Percentiles rank a stretch among this genome's conserved stretches.
phyloP scores from a whole-genome alignment of 768 basidiomycete genomes.

The Tephrocybe sp. region DNA sequence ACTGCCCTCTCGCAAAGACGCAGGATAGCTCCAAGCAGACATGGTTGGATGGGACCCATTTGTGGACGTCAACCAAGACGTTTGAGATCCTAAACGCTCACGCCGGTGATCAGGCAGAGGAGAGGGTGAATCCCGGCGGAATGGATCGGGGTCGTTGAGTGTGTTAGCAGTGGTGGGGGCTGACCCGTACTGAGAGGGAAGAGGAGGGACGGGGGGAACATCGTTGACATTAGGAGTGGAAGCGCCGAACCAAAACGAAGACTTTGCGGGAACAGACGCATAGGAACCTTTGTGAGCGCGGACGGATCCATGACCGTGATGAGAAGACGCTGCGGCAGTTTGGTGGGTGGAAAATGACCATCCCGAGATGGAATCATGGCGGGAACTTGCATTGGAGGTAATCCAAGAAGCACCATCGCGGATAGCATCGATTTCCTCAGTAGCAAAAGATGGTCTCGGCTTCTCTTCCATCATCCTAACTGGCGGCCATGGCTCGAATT shows the following conservation, averaged over 20 bases:
- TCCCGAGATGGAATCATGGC: slow-evolving; percentile 58
- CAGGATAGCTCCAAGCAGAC: slow-evolving; percentile 71
- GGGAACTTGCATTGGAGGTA: slow-evolving; percentile 62
- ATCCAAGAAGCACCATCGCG: slow-evolving; percentile 83
- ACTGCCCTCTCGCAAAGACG: slow-evolving; percentile 37
- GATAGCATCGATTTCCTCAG: slow-evolving; percentile 71
- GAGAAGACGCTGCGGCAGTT: slow-evolving; percentile 37
- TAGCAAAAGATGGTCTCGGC: slow-evolving; percentile 62
- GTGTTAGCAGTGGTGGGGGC: slow-evolving; percentile 39
- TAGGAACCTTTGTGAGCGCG: slow-evolving; percentile 37
- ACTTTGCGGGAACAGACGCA: slow-evolving; percentile 51
- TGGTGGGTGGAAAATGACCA: slow-evolving; percentile 77
- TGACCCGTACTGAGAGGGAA: slow-evolving; percentile 59
- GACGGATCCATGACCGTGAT: slow-evolving; percentile 31
- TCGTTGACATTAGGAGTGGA: slow-evolving; percentile 42
- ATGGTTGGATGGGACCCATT: slow-evolving; percentile 56
- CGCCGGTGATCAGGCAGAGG: slow-evolving; percentile 39
- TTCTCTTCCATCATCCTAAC: slow-evolving; percentile 50
- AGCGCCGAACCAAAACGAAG: slow-evolving; percentile 63
- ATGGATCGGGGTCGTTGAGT: slow-evolving; percentile 59
- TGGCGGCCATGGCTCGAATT: slow-evolving; percentile 61
- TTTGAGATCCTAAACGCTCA: slow-evolving; percentile 60
- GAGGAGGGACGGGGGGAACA: slow-evolving; percentile 69
- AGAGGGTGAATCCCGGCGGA: slow-evolving; percentile 53
- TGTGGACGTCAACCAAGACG: slow-evolving; percentile 72